These are phyloP conservation scores for Aspergillus sp. DNA, from an alignment of 2,329 filamentous ascomycete genomes.

Conservation along the genomic window DNA sequence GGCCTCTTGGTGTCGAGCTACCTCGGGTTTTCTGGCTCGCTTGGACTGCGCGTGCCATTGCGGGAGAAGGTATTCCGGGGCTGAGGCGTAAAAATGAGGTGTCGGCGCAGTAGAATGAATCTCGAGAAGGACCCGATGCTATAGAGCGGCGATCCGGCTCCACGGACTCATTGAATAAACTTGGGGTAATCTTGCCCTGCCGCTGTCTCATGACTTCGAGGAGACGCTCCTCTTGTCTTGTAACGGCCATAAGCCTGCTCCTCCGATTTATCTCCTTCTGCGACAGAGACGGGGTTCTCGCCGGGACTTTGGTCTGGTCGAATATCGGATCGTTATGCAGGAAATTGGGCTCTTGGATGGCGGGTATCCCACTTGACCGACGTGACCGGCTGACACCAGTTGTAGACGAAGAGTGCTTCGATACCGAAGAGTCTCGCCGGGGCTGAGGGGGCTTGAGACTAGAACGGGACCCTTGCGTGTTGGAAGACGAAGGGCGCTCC, in stretches of 20 bases:
- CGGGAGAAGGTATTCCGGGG: slow-evolving; percentile 36
- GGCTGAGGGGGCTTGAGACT: slow-evolving; percentile 24
- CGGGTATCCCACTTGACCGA: slow-evolving; percentile 38
- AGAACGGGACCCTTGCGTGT: slow-evolving; percentile 32
- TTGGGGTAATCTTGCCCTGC: slow-evolving; percentile 52
- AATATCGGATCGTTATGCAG: slow-evolving; percentile 29
- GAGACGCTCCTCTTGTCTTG: slow-evolving; percentile 57
- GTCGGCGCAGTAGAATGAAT: slow-evolving; percentile 42
- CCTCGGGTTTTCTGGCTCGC: slow-evolving; percentile 34
- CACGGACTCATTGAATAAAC: slow-evolving; percentile 38
- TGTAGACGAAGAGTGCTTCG: slow-evolving; percentile 30
- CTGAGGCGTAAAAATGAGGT: slow-evolving; percentile 48
- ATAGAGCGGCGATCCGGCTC: slow-evolving; percentile 37
- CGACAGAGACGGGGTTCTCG: slow-evolving; percentile 21
- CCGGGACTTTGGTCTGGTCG: slow-evolving; percentile 23
- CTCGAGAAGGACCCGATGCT: slow-evolving; percentile 35
- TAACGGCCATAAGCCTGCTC: slow-evolving; percentile 57
- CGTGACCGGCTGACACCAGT: slow-evolving; percentile 33
- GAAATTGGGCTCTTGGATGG: slow-evolving; percentile 40
- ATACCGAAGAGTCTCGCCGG: slow-evolving; percentile 30
- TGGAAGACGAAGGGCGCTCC: slow-evolving; percentile 32
- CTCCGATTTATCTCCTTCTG: slow-evolving; percentile 42
- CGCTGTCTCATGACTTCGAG: slow-evolving; percentile 56
- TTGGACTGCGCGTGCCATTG: slow-evolving; percentile 30
- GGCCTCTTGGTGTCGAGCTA: slow-evolving; percentile 32